phyloP scores from a whole-genome alignment of 805 yeast genomes.

The Zygosaccharomyces bailii region DNA sequence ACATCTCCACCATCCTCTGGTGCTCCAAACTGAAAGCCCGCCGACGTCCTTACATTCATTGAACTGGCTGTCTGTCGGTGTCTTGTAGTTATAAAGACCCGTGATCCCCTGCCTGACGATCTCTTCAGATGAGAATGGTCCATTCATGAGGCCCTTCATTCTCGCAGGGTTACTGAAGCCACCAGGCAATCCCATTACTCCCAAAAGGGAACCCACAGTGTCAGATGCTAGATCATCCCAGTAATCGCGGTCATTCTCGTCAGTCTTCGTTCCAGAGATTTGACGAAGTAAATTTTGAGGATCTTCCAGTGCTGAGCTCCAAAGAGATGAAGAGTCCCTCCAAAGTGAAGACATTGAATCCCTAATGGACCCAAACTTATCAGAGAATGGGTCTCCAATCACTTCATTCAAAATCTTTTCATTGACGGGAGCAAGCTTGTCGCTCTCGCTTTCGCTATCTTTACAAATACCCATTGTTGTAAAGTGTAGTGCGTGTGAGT shows the following conservation, averaged over 20 bases:
- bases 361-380: conserved; percentile 14
- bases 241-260: conserved; percentile 15
- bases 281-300: conserved; percentile 15
- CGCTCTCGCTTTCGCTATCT: conserved; percentile 19
- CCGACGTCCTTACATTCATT: conserved; percentile 57
- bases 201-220: conserved; percentile 27
- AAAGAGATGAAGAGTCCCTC: conserved; percentile 18
- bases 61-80: conserved; percentile 58
- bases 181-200: conserved; percentile 25
- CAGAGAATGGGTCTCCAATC: conserved; percentile 11
- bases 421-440: conserved; percentile 15
- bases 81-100: conserved; percentile 52
- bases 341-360: conserved; percentile 20
- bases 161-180: conserved; percentile 22
- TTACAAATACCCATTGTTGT: conserved; percentile 20
- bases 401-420: conserved; percentile 15
- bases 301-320: conserved; percentile 19
- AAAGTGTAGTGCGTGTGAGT: no score
- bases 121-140: conserved; percentile 18
- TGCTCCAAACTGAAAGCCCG: conserved; percentile 82
- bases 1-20: conserved; percentile 86
- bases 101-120: conserved; percentile 23
- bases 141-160: conserved; percentile 19
- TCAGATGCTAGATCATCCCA: conserved; percentile 21
- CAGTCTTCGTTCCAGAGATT: conserved; percentile 8